These are phyloP conservation scores for Athelia psychrophila DNA, from an alignment of 1,284 basidiomycete species.

Conservation along the genomic window DNA sequence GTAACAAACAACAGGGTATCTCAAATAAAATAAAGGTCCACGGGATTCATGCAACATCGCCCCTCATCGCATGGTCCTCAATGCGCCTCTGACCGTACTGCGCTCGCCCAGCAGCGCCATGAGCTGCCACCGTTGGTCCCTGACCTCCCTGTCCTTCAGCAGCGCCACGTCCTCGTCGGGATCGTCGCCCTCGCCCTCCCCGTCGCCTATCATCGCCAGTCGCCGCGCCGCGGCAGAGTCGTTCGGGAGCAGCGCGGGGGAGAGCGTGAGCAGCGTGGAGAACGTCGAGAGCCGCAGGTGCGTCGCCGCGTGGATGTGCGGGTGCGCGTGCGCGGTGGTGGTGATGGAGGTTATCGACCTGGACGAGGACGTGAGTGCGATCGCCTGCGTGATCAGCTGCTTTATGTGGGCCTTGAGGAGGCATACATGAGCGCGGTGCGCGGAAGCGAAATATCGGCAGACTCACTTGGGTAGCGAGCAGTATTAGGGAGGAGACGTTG, in stretches of 20 bases:
- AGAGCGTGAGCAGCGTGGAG: slow-evolving; percentile 71
- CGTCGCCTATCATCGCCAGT: slow-evolving; percentile 40
- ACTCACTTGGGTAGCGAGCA: slow-evolving; percentile 72
- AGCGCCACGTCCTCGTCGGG: slow-evolving; percentile 51
- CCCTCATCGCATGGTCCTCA: slow-evolving; percentile 34
- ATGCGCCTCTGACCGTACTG: slow-evolving; percentile 66
- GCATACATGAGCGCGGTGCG: background rate
- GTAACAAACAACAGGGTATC: background rate
- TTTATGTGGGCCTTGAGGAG: slow-evolving; percentile 68
- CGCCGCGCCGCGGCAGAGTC: slow-evolving; percentile 72
- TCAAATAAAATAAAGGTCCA: background rate
- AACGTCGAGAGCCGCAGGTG: slow-evolving; percentile 47
- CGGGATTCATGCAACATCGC: background rate
- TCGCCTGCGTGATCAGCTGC: slow-evolving; percentile 73
- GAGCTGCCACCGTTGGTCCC: slow-evolving; percentile 71
- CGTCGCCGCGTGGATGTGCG: slow-evolving; percentile 48
- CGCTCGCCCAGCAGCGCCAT: slow-evolving; percentile 71
- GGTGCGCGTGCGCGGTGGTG: slow-evolving; percentile 49
- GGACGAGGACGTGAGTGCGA: slow-evolving; percentile 72
- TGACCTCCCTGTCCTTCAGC: slow-evolving; percentile 61
- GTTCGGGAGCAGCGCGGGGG: slow-evolving; percentile 75
- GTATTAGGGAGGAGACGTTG: slow-evolving; percentile 63
- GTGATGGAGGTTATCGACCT: slow-evolving; percentile 73
- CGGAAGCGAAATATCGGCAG: slow-evolving; percentile 1
- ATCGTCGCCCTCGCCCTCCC: slow-evolving; percentile 47